Percentiles rank a stretch among this genome's conserved stretches.
These are phyloP conservation scores for Phaeosphaeria sp. DNA, from an alignment of 2,329 filamentous ascomycete genomes.

Conservation along the genomic window DNA sequence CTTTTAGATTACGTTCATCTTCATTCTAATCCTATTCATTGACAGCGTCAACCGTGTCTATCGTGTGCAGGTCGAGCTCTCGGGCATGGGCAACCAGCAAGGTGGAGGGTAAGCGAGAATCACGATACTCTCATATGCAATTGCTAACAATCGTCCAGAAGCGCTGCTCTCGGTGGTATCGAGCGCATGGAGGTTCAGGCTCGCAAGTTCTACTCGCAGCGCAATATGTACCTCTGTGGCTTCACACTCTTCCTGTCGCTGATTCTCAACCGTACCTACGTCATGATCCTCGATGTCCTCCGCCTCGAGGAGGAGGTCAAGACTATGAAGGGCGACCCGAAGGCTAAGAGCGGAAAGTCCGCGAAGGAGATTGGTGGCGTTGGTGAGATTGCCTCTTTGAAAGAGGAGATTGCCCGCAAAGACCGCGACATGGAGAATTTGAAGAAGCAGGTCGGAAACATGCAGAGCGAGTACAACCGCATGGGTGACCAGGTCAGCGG, in stretches of 20 bases:
- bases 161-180: slow-evolving; percentile 76
- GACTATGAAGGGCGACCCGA: slow-evolving; percentile 73
- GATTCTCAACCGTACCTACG: slow-evolving; percentile 98
- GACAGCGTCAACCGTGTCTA: slow-evolving; percentile 97
- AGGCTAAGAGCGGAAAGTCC: slow-evolving; percentile 68
- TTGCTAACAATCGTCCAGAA: slow-evolving; percentile 51
- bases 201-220: slow-evolving; percentile 99
- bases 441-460: slow-evolving; percentile 88
- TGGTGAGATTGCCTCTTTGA: slow-evolving; percentile 74
- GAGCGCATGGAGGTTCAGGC: slow-evolving; percentile 98
- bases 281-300: slow-evolving; percentile 92
- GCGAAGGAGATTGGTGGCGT: slow-evolving; percentile 74
- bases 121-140: background rate
- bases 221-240: slow-evolving; percentile 99
- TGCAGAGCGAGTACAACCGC: slow-evolving; percentile 84
- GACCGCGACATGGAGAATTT: slow-evolving; percentile 83
- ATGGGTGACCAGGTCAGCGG: slow-evolving; percentile 77
- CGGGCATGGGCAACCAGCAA: slow-evolving; percentile 70
- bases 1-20: slow-evolving; percentile 88
- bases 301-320: slow-evolving; percentile 92
- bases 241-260: slow-evolving; percentile 99
- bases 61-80: slow-evolving; percentile 89
- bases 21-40: slow-evolving; percentile 97
- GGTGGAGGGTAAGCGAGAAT: slow-evolving; percentile 55
- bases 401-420: slow-evolving; percentile 72